Conservation (phyloP, 2,329 filamentous ascomycete genomes). For the Aureobasidium sp. region DNA sequence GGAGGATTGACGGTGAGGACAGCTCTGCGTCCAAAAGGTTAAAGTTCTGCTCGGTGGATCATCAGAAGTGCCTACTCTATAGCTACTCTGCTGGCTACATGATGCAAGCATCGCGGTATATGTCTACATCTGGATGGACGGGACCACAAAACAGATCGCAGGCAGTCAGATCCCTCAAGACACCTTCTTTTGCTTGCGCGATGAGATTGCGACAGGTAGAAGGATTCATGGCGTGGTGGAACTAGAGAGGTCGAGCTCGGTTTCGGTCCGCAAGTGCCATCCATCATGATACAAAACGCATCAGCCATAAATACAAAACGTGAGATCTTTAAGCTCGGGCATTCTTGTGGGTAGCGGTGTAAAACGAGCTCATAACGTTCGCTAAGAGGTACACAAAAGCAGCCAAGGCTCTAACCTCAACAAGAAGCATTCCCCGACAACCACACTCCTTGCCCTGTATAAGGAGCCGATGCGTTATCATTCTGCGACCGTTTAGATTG, state of each 20-base stretch:
- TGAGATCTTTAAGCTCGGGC: background rate
- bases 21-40: background rate
- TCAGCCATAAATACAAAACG: background rate
- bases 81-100: background rate
- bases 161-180: background rate
- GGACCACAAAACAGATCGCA: background rate
- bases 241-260: background rate
- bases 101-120: background rate
- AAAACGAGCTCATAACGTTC: background rate
- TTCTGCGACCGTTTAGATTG: conserved; percentile 8
- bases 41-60: background rate
- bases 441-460: background rate
- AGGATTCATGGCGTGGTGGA: background rate
- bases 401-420: background rate
- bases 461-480: background rate
- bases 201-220: background rate
- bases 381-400: background rate
- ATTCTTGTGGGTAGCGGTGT: background rate
- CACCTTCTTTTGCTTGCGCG: background rate
- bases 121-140: background rate
- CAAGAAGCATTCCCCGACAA: background rate
- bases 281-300: background rate
- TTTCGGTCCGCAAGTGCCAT: background rate
- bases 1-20: background rate
- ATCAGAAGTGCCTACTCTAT: background rate